Conservation (phyloP, 2,329 filamentous ascomycete species). For the Cytospora piceae region DNA sequence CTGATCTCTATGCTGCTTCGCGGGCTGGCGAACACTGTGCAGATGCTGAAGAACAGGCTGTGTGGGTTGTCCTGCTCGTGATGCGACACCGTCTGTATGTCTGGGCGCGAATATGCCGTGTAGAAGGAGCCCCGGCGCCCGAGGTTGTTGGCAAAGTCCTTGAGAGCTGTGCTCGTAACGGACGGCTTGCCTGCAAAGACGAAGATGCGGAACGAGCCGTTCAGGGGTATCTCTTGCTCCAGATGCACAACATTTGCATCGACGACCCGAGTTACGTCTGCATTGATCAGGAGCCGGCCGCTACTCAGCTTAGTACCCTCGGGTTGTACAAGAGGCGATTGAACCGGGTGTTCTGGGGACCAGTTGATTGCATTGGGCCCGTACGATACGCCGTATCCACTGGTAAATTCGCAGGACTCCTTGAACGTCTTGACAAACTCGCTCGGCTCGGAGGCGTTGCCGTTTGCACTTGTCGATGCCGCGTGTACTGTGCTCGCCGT, state of each 20-base stretch:
- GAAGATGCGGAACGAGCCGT: conserved; percentile 86
- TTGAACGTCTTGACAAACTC: conserved; percentile 91
- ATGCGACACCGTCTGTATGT: conserved; percentile 66
- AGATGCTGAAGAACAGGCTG: conserved; percentile 78
- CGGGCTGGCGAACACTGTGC: conserved; percentile 71
- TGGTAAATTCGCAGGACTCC: conserved; percentile 88
- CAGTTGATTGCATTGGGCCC: conserved; percentile 83
- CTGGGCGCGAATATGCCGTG: conserved; percentile 63
- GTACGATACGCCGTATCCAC: conserved; percentile 88
- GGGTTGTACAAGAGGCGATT: conserved; percentile 71
- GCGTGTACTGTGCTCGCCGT: conserved; percentile 73
- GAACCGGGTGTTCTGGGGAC: conserved; percentile 71
- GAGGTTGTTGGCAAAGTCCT: conserved; percentile 70
- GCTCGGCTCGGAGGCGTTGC: conserved; percentile 58
- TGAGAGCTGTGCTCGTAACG: conserved; percentile 64
- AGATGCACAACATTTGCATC: conserved; percentile 90
- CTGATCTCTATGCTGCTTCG: conserved; percentile 74
- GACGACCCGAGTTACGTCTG: conserved; percentile 82
- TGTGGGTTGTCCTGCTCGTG: conserved; percentile 87
- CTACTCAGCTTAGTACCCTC: conserved; percentile 67
- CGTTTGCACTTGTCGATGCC: conserved; percentile 51
- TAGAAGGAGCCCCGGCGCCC: conserved; percentile 73
- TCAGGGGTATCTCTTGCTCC: conserved; percentile 86
- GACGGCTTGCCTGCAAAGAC: conserved; percentile 76
- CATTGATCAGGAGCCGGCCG: conserved; percentile 75